Evolutionary conservation across 2,329 filamentous ascomycete species (phyloP).

Genomic region (Neonectria hederae): DNA sequence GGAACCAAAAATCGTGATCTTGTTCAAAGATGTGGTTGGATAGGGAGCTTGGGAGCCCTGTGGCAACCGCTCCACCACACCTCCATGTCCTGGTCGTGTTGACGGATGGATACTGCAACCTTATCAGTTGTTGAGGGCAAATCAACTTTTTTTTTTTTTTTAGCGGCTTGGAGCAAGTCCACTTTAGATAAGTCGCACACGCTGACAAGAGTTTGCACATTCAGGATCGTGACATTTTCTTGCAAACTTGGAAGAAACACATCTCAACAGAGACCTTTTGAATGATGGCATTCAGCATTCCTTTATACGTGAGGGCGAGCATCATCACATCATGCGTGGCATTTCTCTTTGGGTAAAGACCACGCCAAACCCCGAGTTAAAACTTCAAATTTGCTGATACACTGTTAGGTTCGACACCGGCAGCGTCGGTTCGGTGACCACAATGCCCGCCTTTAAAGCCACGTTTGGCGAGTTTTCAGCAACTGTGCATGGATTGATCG

Average conservation of each 20-base stretch:
- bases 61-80: slow-evolving; percentile 17
- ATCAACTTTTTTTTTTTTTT: not conserved
- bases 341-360: slow-evolving; percentile 45
- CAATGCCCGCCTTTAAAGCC: slow-evolving; percentile 62
- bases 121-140: slow-evolving; percentile 21
- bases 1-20: not conserved
- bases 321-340: slow-evolving; percentile 45
- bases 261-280: not conserved
- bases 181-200: slow-evolving; percentile 25
- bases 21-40: slow-evolving; percentile 1
- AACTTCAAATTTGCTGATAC: not conserved
- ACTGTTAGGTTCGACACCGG: slow-evolving; percentile 52
- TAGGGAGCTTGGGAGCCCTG: not conserved
- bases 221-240: not conserved
- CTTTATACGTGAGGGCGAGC: slow-evolving; percentile 44
- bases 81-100: slow-evolving; percentile 3
- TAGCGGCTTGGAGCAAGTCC: slow-evolving; percentile 14
- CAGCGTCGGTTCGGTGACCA: slow-evolving; percentile 67
- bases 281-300: slow-evolving; percentile 28
- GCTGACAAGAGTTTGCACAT: slow-evolving; percentile 5
- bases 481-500: slow-evolving; percentile 66
- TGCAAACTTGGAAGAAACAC: not conserved
- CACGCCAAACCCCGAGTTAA: accelerated
- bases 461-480: slow-evolving; percentile 63
- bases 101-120: slow-evolving; percentile 10